Percentiles rank a stretch among this genome's conserved stretches.
Conservation (phyloP, 192 early-diverging fungal genomes). For the Rhizoclosmatium globosum region DNA sequence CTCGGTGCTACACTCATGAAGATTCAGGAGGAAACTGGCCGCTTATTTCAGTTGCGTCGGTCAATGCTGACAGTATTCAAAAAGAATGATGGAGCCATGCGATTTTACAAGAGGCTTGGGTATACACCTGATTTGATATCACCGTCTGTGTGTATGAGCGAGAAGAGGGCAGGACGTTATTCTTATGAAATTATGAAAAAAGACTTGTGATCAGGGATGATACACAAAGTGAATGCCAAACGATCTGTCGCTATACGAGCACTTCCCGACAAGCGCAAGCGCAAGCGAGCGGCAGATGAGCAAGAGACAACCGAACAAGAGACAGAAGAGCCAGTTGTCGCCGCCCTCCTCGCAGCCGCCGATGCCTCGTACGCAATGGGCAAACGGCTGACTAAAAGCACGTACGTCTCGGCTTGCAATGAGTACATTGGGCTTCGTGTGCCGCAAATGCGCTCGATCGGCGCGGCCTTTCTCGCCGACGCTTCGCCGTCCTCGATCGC, state of each 20-base stretch:
- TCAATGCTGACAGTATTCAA: slow-evolving; percentile 77
- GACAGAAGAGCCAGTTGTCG: not conserved
- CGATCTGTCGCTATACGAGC: too few relatives aligned
- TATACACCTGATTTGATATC: slow-evolving; percentile 72
- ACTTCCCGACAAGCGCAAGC: too few relatives aligned
- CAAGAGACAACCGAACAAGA: too few relatives aligned
- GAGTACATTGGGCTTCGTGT: slow-evolving; percentile 2
- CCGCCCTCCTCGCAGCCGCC: not conserved
- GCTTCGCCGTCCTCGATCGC: not conserved
- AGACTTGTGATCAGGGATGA: slow-evolving; percentile 24
- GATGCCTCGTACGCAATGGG: not conserved
- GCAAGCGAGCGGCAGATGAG: too few relatives aligned
- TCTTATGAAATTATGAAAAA: slow-evolving; percentile 76
- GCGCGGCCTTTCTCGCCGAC: not conserved
- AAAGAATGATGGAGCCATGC: slow-evolving; percentile 68
- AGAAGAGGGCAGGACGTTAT: slow-evolving; percentile 59
- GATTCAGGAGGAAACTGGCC: slow-evolving; percentile 61
- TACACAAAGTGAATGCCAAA: too few relatives aligned
- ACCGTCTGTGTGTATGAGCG: slow-evolving; percentile 61
- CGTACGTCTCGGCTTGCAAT: not conserved
- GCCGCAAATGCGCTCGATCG: not conserved
- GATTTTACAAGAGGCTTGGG: slow-evolving; percentile 68
- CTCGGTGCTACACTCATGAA: slow-evolving; percentile 67
- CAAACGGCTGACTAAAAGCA: not conserved
- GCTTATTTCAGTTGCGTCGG: slow-evolving; percentile 62